These are phyloP conservation scores for Williopsis jadinii DNA, from an alignment of 1,139 yeast genomes.

Conservation along the genomic window DNA sequence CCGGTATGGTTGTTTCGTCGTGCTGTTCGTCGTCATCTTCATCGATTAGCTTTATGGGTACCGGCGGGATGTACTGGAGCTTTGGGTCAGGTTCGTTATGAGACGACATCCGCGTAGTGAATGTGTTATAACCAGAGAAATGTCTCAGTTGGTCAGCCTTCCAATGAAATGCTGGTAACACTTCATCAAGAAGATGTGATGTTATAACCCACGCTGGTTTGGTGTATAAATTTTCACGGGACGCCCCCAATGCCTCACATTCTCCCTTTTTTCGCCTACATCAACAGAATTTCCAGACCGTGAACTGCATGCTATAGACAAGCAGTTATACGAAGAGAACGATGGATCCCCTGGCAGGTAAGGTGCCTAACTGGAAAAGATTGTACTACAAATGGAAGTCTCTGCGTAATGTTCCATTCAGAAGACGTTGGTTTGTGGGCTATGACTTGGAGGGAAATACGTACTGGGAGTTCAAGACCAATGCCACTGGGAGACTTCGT, in stretches of 20 bases:
- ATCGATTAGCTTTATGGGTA: conserved; percentile 24
- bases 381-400: conserved; percentile 54
- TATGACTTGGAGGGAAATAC: conserved; percentile 79
- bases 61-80: conserved; percentile 22
- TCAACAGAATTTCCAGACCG: too few species aligned
- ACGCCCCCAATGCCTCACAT: too few species aligned
- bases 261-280: too few species aligned
- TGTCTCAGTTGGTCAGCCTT: too few species aligned
- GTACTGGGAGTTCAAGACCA: conserved; percentile 65
- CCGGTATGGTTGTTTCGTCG: background rate
- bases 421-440: conserved; percentile 38
- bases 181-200: too few species aligned
- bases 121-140: background rate
- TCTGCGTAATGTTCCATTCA: conserved; percentile 57
- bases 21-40: conserved; percentile 12
- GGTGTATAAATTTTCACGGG: too few species aligned
- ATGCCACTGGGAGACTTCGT: conserved; percentile 23
- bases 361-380: conserved; percentile 29
- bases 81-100: background rate
- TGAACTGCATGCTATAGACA: too few species aligned
- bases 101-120: background rate
- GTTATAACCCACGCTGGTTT: too few species aligned
- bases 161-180: too few species aligned
- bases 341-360: conserved; percentile 33
- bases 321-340: too few species aligned